Conservation (phyloP, 305 asterid genomes). For the Solanum chacoense region DNA sequence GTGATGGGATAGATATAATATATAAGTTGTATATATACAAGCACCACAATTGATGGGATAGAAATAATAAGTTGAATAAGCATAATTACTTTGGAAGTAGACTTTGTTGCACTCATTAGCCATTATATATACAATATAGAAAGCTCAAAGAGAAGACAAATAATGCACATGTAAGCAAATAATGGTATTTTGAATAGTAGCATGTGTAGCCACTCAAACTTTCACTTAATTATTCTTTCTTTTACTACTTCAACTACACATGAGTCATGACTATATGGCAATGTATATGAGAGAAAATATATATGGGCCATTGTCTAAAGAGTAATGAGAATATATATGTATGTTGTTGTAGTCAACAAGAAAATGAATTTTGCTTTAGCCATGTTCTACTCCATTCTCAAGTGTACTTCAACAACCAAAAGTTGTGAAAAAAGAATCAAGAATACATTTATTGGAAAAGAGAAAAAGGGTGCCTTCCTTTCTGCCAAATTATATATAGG, state of each 20-base stretch:
- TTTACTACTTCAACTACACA: constrained; percentile 1
- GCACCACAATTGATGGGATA: not conserved
- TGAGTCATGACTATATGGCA: not conserved
- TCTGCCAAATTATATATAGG: not conserved
- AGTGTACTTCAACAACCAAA: not conserved
- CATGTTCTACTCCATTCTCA: not conserved
- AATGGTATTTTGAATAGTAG: constrained; percentile 3
- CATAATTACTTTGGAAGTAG: not conserved
- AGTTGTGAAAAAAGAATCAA: not conserved
- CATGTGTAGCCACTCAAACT: not conserved
- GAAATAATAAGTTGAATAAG: not conserved
- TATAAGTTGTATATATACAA: not conserved
- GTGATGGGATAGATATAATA: not conserved
- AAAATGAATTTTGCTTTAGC: not conserved
- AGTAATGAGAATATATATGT: not conserved
- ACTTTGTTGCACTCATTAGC: not conserved
- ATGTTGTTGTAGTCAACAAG: not conserved
- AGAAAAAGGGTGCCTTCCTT: not conserved
- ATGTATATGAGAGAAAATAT: not conserved
- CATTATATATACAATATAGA: not conserved
- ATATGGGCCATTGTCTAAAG: not conserved
- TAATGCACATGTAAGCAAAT: not conserved
- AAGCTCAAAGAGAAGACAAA: not conserved
- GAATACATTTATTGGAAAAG: not conserved
- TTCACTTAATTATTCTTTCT: not conserved